Percentiles rank a stretch among this genome's conserved stretches.
Conservation (phyloP, 2,329 filamentous ascomycete species). For the Whalleya microplaca region DNA sequence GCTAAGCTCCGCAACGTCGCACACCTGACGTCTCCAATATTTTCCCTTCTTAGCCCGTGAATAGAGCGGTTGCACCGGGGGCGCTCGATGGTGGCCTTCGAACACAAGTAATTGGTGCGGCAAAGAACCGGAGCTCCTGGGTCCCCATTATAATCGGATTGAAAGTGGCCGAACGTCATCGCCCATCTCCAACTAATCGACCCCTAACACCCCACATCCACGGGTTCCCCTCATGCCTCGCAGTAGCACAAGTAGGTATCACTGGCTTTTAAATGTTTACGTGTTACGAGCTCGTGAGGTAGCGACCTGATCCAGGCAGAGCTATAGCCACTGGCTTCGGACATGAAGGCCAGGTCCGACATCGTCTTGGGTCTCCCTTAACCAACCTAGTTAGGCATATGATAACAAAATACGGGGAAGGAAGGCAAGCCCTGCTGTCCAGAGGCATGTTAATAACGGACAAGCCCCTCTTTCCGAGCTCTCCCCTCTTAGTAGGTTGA, state of each 20-base stretch:
- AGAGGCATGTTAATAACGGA: slow-evolving; percentile 20
- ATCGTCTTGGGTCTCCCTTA: slow-evolving; percentile 23
- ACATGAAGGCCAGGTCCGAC: slow-evolving; percentile 14
- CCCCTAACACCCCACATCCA: slow-evolving; percentile 17
- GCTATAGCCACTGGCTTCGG: slow-evolving; percentile 9
- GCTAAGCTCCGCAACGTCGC: neutral
- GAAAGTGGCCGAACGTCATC: slow-evolving; percentile 27
- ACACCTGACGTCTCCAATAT: neutral
- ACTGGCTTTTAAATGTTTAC: slow-evolving; percentile 12
- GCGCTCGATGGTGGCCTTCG: slow-evolving; percentile 12
- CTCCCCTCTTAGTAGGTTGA: slow-evolving; percentile 18
- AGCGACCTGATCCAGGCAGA: slow-evolving; percentile 13
- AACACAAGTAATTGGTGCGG: slow-evolving; percentile 21
- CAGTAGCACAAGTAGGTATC: slow-evolving; percentile 2
- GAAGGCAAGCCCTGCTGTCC: slow-evolving; percentile 8
- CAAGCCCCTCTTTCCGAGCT: slow-evolving; percentile 29
- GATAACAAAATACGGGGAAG: slow-evolving; percentile 14
- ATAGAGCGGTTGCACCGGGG: neutral
- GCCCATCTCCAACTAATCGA: slow-evolving; percentile 9
- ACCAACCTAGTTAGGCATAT: slow-evolving; percentile 15
- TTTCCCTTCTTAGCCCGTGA: neutral
- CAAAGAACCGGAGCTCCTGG: slow-evolving; percentile 14
- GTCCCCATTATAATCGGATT: slow-evolving; percentile 26
- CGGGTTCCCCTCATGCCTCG: slow-evolving; percentile 12
- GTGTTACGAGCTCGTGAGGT: slow-evolving; percentile 10